Evolutionary conservation across 2,329 filamentous ascomycete species (phyloP), one percentile per base, ranked within the genome.

Genomic region (Scytalidium lignicola): DNA sequence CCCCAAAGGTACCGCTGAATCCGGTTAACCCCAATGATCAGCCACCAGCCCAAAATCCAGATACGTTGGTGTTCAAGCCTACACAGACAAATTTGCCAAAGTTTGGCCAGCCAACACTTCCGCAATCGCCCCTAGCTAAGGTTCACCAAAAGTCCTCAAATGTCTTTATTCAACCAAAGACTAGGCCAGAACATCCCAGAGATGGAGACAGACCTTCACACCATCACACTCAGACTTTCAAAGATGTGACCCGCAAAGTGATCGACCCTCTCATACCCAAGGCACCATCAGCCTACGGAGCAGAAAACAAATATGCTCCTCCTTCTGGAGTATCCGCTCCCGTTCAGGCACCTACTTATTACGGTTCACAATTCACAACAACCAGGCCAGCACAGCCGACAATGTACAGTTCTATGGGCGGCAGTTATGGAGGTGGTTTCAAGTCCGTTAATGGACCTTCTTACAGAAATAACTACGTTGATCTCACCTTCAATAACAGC

Each of bases 81-180:
- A 21, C 42, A 20, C 39, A 41, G 21, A 51, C 54, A 18, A 55
- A 37, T 41, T 52, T 53, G 19, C 63, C 62, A 18, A 57, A 58
- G 37, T 66, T 66, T 48, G 63, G 63, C 20, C 54, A 61, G 44
- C 49, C 61, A n/a, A 61, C 55, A 9, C 44, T 63, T 18, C 61
- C 62, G 9, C 59, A 63, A n/a, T 64, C 62, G 19, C 61, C 63
- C 13, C 51, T 65, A n/a, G 51, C 57, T 51, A 54, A 55, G 23
- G 41, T 51, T 32, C 46, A 54, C 5, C 51, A 48, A 17, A 63
- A 62, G 43, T 47, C 55, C 15, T 55, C 54, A 9, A 53, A 50
- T 20, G 48, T 65, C 19, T 65, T 66, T 40, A 57, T 62, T 26
- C 61, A 62, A 41, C 58, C 62, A 32, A 66, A 63, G 44, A 53